Evolutionary conservation across 1,284 basidiomycete genomes (phyloP), one percentile per base, ranked within the genome.

Genomic region (Singerocomus rubriflavus): DNA sequence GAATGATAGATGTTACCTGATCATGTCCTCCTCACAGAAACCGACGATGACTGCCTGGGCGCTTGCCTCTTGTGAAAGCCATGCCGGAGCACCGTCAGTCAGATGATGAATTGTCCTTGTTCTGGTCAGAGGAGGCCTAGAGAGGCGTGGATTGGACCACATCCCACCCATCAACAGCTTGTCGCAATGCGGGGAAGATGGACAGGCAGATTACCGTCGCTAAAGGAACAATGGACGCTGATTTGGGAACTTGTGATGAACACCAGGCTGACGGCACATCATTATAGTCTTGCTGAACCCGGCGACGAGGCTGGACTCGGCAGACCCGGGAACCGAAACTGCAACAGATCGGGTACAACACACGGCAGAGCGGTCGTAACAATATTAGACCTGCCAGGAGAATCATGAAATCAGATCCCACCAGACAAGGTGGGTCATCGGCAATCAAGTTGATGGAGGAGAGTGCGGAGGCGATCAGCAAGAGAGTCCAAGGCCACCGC

Each of bases 131-230:
- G 39, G 52, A 35, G 17, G 8, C 34, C 33, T 30, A 33, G 40
- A 44, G 16, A 36, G 51, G 32, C 46, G 35, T 13, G 21, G 21
- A 21, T 21, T 21, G 21, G 21, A 2, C 21, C 21, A 21, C 52
- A 53, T 49, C 61, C 55, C 52, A 54, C 61, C 61, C 54, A 53
- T 61, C 48, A 54, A 57, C 51, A 57, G 34, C 51, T 47, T 45
- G 41, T 32, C 60, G 21, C 48, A 36, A 47, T 53, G 56, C 26
- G 50, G 53, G 54, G 58, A 54, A 62, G 51, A 57, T 48, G 53
- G 50, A 49, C 53, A 33, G 11, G 48, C 44, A 48, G 42, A 52
- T 43, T 39, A 51, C 51, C 48, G 26, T 55, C 42, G 33, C 43
- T 39, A 30, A 35, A 30, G 16, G 32, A 42, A 44, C 44, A 38